Evolutionary conservation across 2,329 filamentous ascomycete genomes (phyloP), one percentile per base, ranked within the genome.

Genomic region (Apiospora hydei): DNA sequence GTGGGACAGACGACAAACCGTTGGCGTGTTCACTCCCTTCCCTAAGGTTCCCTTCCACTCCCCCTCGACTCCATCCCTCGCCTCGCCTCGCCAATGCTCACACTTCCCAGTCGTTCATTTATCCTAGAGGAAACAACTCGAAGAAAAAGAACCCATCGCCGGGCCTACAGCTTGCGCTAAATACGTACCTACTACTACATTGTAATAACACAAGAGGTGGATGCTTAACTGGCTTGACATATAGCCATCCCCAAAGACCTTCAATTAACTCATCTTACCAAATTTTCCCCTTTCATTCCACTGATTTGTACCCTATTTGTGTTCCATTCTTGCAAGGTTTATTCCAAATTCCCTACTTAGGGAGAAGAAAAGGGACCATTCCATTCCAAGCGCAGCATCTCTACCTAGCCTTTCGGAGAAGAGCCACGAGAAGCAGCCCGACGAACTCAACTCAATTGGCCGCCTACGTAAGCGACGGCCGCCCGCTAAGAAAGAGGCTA

Each of bases 1-100:
- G 57, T 64, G 57, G 57, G 46, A 38, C 34, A 8, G 46, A 49
- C 57, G 46, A 49, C 57, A 64, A 64, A 64, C 57, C 57, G 57
- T 64, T 64, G 57, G 57, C 57, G n/a, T 64, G 57, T 64, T 64
- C 57, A n/a, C 21, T n/a, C 30, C 3, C 24, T 24, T 24, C n/a
- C 8, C 5, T n/a, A n/a, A n/a, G n/a, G n/a, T 11, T 13, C 0
- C 47, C 5, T 1, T 8, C 47, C 26, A 30, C 26, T 53, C 13
- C 24, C 26, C 13, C 10, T 53, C 21, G 34, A 38, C 34, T 38
- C 34, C 34, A 38, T 38, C 34, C 7, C 34, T 38, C 8, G 16
- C 30, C 26, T 57, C 34, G 34, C 34, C 34, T 41, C 21, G 7
- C 46, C 46, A 49, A 18, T 47, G 46, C 46, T 47, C 46, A 49